Conservation (phyloP, 371 early-diverging fungal species). For the Rhizopus delemar region DNA sequence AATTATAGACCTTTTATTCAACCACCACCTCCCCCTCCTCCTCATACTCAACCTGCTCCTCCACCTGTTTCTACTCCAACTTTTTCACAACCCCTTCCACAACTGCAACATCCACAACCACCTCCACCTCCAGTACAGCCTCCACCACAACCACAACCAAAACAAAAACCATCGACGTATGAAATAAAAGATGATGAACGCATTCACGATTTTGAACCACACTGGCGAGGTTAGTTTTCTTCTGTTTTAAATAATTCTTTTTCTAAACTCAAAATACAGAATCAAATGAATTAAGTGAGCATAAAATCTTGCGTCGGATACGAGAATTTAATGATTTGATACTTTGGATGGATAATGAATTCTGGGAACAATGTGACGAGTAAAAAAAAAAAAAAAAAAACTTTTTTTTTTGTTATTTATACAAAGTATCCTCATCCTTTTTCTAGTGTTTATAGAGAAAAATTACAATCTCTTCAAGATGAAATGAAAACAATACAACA, state of each 20-base stretch:
- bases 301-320: conserved; percentile 28
- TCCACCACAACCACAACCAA: neutral
- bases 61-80: conserved; percentile 1
- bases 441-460: conserved; percentile 31
- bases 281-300: conserved; percentile 27
- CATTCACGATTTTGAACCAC: conserved; percentile 4
- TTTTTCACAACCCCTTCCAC: too few relatives aligned
- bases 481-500: conserved; percentile 31
- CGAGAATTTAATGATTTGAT: conserved; percentile 37
- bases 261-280: conserved; percentile 8
- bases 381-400: conserved; percentile 6
- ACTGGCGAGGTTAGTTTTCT: conserved; percentile 25
- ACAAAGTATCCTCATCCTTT: neutral
- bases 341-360: conserved; percentile 34
- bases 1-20: conserved; percentile 7
- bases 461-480: conserved; percentile 29
- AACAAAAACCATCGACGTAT: conserved; percentile 3
- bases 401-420: neutral
- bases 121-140: too few relatives aligned
- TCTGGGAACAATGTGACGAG: conserved; percentile 38
- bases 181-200: too few relatives aligned
- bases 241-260: neutral
- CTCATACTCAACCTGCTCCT: conserved; percentile 5
- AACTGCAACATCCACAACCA: too few relatives aligned
- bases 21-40: conserved; percentile 9